Evolutionary conservation across 2,329 filamentous ascomycete genomes (phyloP), one percentile per base, ranked within the genome.

Genomic region (Microcyclospora tardicrescens): DNA sequence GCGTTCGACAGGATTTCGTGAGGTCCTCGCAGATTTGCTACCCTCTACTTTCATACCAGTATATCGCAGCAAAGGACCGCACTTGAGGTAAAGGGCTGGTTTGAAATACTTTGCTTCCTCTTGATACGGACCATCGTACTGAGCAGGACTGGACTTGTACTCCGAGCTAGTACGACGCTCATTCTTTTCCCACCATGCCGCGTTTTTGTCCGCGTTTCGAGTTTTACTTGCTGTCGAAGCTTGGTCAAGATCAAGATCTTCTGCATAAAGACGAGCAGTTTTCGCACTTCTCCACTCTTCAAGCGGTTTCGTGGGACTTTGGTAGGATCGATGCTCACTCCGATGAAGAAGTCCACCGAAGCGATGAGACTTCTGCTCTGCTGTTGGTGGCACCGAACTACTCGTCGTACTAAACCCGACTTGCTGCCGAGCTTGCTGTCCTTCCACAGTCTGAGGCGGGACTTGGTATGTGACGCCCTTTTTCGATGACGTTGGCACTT

Each of bases 51-150:
- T 76, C 32, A 94, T 76, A 14, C 93, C 91, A 39, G 81, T 89
- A 58, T 93, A 98, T 43, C 91, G 78, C 45, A 98, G 65, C 15
- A 98, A 66, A 5, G 91, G 91, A 0, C 91, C 91, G 54, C 89
- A 94, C 60, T 86, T 87, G 38, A 98, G 68, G 56, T 84, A 87
- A 29, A 98, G 62, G 2, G 76, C 72, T 15, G 91, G 91, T 49
- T 82, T 82, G 61, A 96, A 98, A 42, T 73, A 72, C 65, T 72
- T 71, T 45, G 73, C 70, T 29, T 65, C 68, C 39, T 81, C 75
- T 47, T 83, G 77, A 45, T 79, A 82, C 0, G 74, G 70, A 46
- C 77, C 77, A 1, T 73, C 74, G 49, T 68, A 73, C 38, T 69
- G 64, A n/a, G 65, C 59, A 1, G 67, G 36, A 12, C 39, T 29